These are phyloP conservation scores for Jatropha curcas DNA, from an alignment of 345 rosid genomes.

Conservation along the genomic window DNA sequence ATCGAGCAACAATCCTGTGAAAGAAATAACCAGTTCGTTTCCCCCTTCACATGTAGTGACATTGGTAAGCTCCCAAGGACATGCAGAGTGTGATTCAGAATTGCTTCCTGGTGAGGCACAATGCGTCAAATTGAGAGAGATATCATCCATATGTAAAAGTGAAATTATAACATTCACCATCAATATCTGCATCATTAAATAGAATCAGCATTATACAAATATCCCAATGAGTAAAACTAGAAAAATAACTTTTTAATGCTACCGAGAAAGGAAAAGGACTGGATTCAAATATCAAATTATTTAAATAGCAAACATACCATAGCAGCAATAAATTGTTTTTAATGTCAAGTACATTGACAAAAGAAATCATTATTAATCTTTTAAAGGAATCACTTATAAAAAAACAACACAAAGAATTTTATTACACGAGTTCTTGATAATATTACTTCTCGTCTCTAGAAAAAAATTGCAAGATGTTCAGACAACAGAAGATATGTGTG, in stretches of 20 bases:
- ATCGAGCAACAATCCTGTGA: constrained; percentile 70
- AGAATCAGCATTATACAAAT: constrained; percentile 27
- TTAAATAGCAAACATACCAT: not conserved
- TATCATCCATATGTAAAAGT: constrained; percentile 80
- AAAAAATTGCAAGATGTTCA: constrained; percentile 7
- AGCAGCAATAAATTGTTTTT: not conserved
- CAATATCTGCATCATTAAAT: constrained; percentile 68
- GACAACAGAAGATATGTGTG: not conserved
- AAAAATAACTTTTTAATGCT: not conserved
- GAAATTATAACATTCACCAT: constrained; percentile 88
- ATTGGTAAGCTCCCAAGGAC: constrained; percentile 49
- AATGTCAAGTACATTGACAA: not conserved
- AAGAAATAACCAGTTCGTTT: constrained; percentile 68
- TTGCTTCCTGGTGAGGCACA: constrained; percentile 53
- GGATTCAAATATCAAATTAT: not conserved
- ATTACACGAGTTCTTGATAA: not conserved
- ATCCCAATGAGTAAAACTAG: constrained; percentile 10
- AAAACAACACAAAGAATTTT: not conserved
- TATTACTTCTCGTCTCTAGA: constrained; percentile 10
- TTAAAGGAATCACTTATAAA: not conserved
- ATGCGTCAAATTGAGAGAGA: constrained; percentile 60
- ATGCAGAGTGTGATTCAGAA: constrained; percentile 40
- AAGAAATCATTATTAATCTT: not conserved
- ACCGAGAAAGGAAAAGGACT: not conserved
- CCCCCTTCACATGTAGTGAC: constrained; percentile 54